Conservation (phyloP, 2,329 filamentous ascomycete species). For the Claviceps maximensis region DNA sequence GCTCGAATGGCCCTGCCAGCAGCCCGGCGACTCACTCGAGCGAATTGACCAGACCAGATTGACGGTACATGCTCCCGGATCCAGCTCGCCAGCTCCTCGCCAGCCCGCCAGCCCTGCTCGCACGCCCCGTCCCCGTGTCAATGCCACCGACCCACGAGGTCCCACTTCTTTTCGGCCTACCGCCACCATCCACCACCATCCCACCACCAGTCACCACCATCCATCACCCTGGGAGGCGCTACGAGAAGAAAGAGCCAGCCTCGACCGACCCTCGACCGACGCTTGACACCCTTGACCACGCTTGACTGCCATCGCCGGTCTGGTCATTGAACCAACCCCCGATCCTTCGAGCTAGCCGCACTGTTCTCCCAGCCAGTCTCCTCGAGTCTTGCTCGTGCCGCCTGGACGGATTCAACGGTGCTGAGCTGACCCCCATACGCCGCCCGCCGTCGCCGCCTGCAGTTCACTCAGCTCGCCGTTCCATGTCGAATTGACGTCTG, state of each 20-base stretch:
- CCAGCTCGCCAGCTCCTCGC: neutral
- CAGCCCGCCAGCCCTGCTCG: neutral
- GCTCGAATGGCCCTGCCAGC: neutral
- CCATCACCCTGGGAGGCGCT: slow-evolving; percentile 1
- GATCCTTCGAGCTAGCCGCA: slow-evolving; percentile 3
- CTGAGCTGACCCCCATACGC: slow-evolving; percentile 3
- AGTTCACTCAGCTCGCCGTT: slow-evolving; percentile 3
- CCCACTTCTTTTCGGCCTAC: slow-evolving; percentile 3
- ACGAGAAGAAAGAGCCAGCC: neutral
- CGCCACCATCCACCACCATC: neutral
- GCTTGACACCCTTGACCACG: neutral
- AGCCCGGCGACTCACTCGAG: neutral
- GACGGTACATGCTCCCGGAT: too few species aligned
- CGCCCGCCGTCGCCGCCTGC: slow-evolving; percentile 4
- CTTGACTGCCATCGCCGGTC: neutral
- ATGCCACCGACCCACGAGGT: slow-evolving; percentile 3
- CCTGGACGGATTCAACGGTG: slow-evolving; percentile 4
- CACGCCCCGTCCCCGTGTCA: neutral
- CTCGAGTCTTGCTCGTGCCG: neutral
- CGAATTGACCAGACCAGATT: too few species aligned
- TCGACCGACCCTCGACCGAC: neutral
- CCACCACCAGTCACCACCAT: too few species aligned
- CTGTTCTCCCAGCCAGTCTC: neutral
- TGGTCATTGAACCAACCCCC: neutral
- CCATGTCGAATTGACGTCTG: neutral